A percentile compares a stretch with the other conserved stretches of the same genome.
Conservation (phyloP, 2,329 filamentous ascomycete species). For the Stachybotrys chlorohalonatus region DNA sequence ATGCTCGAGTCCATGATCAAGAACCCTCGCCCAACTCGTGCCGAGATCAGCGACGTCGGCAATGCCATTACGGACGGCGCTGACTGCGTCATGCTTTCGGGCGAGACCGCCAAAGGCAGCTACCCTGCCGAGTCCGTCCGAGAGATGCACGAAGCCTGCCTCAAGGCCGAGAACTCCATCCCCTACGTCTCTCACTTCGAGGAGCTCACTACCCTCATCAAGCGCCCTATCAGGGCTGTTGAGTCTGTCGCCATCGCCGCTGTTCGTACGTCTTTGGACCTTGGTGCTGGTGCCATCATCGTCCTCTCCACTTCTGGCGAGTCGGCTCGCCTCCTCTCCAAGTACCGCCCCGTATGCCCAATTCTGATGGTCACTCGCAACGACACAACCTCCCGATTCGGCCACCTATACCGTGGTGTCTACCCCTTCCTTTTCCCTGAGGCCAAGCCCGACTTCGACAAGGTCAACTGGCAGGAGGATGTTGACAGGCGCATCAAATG, state of each 20-base stretch:
- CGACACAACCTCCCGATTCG: slow-evolving; percentile 74
- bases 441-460: slow-evolving; percentile 86
- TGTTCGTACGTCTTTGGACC: slow-evolving; percentile 88
- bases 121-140: slow-evolving; percentile 87
- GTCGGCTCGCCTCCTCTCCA: slow-evolving; percentile 90
- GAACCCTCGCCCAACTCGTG: slow-evolving; percentile 95
- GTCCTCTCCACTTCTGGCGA: slow-evolving; percentile 93
- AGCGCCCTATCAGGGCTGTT: slow-evolving; percentile 75
- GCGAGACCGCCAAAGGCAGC: slow-evolving; percentile 95
- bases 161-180: slow-evolving; percentile 94
- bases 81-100: slow-evolving; percentile 99
- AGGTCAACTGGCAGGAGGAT: slow-evolving; percentile 96
- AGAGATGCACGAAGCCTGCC: slow-evolving; percentile 98
- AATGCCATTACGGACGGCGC: slow-evolving; percentile 97
- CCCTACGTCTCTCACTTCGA: slow-evolving; percentile 96
- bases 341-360: slow-evolving; percentile 97
- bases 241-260: slow-evolving; percentile 97
- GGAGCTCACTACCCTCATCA: slow-evolving; percentile 77
- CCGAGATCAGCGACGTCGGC: slow-evolving; percentile 96
- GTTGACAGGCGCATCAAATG: slow-evolving; percentile 96
- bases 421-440: slow-evolving; percentile 96
- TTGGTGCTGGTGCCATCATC: slow-evolving; percentile 93
- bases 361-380: slow-evolving; percentile 99
- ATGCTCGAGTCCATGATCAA: slow-evolving; percentile 99
- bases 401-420: slow-evolving; percentile 92